Conservation (phyloP, 345 rosid genomes). For the Syzygium aromaticum region DNA sequence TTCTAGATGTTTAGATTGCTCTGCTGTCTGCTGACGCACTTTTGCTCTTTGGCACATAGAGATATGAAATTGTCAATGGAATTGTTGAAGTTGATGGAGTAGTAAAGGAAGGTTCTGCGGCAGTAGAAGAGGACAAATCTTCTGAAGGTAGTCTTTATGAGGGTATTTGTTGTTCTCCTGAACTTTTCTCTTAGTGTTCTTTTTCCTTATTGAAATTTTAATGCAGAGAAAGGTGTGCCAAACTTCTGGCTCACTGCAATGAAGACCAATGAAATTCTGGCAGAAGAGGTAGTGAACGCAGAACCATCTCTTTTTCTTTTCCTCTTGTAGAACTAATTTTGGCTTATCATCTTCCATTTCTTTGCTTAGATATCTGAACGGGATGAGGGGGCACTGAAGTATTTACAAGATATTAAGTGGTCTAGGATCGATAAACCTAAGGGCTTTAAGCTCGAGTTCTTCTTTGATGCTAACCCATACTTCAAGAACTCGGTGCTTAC, state of each 20-base stretch:
- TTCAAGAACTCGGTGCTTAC: constrained; percentile 87
- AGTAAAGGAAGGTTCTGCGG: constrained; percentile 31
- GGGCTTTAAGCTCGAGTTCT: constrained; percentile 95
- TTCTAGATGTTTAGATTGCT: neutral
- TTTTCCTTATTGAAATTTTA: neutral
- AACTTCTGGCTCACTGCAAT: constrained; percentile 91
- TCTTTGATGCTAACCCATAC: constrained; percentile 82
- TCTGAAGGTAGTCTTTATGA: constrained; percentile 37
- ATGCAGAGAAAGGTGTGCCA: constrained; percentile 91
- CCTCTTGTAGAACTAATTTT: neutral
- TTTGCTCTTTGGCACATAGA: constrained; percentile 19
- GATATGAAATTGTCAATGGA: constrained; percentile 86
- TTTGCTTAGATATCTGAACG: constrained; percentile 65
- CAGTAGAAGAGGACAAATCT: constrained; percentile 42
- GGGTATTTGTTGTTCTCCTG: neutral
- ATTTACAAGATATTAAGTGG: constrained; percentile 88
- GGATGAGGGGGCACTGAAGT: constrained; percentile 91
- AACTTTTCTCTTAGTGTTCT: neutral
- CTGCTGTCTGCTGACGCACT: neutral
- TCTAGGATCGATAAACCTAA: constrained; percentile 70
- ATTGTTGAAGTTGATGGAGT: constrained; percentile 58
- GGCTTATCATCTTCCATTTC: neutral
- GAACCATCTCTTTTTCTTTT: neutral
- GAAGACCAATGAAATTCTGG: constrained; percentile 87
- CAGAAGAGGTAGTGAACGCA: constrained; percentile 58